phyloP scores from a whole-genome alignment of 495 filamentous ascomycete genomes.

The Podospora pseudocomata region DNA sequence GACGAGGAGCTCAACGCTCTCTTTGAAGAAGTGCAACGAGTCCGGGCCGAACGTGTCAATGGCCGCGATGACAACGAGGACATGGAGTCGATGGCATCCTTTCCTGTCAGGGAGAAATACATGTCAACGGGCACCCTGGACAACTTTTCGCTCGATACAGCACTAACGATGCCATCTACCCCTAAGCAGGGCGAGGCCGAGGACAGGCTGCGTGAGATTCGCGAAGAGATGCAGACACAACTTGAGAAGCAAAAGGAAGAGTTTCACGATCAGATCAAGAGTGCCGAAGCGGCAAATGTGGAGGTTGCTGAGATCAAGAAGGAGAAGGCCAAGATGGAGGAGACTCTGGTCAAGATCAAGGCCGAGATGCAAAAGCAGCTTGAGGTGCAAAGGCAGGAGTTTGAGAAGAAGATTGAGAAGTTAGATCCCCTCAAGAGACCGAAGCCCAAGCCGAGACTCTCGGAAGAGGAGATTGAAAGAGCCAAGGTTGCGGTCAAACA shows the following conservation, averaged over 20 bases:
- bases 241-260: constrained; percentile 84
- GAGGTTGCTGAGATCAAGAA: constrained; percentile 80
- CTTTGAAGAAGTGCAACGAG: constrained; percentile 90
- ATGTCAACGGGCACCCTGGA: constrained; percentile 93
- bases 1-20: constrained; percentile 94
- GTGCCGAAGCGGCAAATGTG: constrained; percentile 69
- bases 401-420: constrained; percentile 58
- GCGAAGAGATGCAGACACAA: constrained; percentile 84
- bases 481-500: constrained; percentile 63
- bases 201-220: constrained; percentile 66
- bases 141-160: constrained; percentile 94
- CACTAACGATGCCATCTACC: constrained; percentile 88
- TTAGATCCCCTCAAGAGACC: constrained; percentile 47
- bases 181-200: constrained; percentile 74
- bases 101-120: constrained; percentile 89
- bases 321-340: constrained; percentile 85
- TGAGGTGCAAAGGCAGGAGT: constrained; percentile 68
- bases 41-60: constrained; percentile 72
- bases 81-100: constrained; percentile 82
- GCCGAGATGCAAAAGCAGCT: constrained; percentile 82
- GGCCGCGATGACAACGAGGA: constrained; percentile 81
- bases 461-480: constrained; percentile 63
- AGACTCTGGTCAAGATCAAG: constrained; percentile 71
- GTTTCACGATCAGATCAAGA: constrained; percentile 75
- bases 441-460: constrained; percentile 59